Evolutionary conservation across 225 moss, liverwort and hornwort genomes (phyloP), one percentile per base, ranked within the genome.

Genomic region (Physcomitrium patens): DNA sequence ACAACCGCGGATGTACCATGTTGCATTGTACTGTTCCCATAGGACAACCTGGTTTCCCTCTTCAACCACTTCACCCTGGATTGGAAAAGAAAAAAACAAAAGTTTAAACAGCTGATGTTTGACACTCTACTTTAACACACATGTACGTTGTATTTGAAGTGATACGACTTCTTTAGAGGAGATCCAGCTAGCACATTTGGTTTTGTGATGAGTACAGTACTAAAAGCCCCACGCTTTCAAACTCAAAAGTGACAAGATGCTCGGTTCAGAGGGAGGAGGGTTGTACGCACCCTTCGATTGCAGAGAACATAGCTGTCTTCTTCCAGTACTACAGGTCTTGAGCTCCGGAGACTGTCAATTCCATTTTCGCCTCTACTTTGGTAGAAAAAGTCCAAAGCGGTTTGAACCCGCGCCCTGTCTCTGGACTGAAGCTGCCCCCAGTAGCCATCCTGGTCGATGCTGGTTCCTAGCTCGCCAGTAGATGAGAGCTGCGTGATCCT

Each of bases 1-100:
- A 28, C 84, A 81, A 59, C 79, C 84, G 24, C 84, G 79, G 27
- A 87, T 84, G 63, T 84, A 81, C 87, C 87, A 87, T 3, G 84
- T 87, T 19, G 87, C 37, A 12, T 87, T 87, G 23, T 81, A 84
- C 23, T 87, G 84, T 77, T 87, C 81, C 81, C 84, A 87, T 14
- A 87, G 77, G 57, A 87, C 87, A 51, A 87, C 45, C 41, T 87
- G 84, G 73, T 13, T 71, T 49, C 84, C 84, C 53, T 84, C 84
- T 62, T 87, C 81, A 11, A 81, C 79, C 17, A 86, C 79, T 47
- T 79, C 73, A 41, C 87, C 87, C 84, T 84, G 81, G 0, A 63
- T 16, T 19, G 58, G 5, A 14, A 14, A 24, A 16, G 0, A 14
- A 49, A 49, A 3, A 49, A 15, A 12, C 2, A 49, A 49, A 15